Conservation (phyloP, 2,329 filamentous ascomycete genomes). For the Diaporthe sp. region DNA sequence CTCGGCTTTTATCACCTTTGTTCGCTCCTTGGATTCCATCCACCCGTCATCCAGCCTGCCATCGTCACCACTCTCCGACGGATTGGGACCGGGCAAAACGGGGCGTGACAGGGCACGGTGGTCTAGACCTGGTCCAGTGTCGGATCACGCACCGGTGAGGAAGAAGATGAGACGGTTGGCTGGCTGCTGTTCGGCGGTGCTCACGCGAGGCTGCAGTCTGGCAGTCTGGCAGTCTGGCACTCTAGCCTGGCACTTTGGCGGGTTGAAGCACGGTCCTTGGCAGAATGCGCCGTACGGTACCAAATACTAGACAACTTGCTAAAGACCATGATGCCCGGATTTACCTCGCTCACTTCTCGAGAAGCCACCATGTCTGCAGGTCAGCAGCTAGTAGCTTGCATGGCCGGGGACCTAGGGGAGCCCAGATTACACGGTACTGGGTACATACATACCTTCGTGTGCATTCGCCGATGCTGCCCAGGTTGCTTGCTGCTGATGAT, state of each 20-base stretch:
- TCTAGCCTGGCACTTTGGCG: conserved; percentile 7
- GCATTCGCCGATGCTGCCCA: conserved; percentile 7
- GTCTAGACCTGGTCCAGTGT: conserved; percentile 4
- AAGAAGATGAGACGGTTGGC: conserved; percentile 22
- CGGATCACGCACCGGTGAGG: conserved; percentile 25
- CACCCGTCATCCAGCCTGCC: background rate
- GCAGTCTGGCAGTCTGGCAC: too few species aligned
- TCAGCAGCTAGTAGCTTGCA: background rate
- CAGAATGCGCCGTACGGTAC: conserved; percentile 16
- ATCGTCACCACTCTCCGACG: background rate
- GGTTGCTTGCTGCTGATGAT: background rate
- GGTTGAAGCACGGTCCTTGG: conserved; percentile 14
- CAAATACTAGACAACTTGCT: too few species aligned
- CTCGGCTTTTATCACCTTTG: conserved; percentile 19
- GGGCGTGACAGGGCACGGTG: conserved; percentile 18
- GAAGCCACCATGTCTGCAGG: conserved; percentile 17
- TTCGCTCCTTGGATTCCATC: background rate
- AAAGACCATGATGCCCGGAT: background rate
- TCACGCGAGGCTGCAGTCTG: conserved; percentile 13
- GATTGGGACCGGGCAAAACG: conserved; percentile 18
- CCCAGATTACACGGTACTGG: too few species aligned
- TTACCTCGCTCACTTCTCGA: background rate
- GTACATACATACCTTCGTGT: background rate
- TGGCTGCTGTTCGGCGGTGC: background rate
- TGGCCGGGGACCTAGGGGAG: background rate